Base-by-base conservation (phyloP, 2,329 filamentous ascomycete genomes). In the Trichoderma sp. region DNA sequence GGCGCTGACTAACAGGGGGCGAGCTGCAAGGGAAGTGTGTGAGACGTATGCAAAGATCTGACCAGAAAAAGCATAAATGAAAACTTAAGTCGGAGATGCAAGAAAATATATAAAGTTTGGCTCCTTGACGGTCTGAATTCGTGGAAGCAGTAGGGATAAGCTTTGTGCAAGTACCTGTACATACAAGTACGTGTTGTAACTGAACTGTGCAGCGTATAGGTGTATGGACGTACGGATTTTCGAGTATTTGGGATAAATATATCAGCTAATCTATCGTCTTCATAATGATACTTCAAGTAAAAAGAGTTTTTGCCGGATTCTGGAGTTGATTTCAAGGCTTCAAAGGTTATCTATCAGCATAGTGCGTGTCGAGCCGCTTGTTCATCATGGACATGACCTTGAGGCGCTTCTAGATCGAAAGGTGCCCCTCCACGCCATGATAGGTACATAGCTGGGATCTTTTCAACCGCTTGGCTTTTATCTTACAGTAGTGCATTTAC, bases 281-380 rank as follows among this genome's bases (percentile, higher is more conserved):
- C 5, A 40, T 2, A 6, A 7, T 5, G 6, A 40, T 8, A 43
- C 19, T 7, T 19, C 1, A 6, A 4, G 5, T 0, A n/a, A n/a
- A 10, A n/a, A n/a, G 19, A 4, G 3, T n/a, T 6, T 8, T 40
- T 43, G 40, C 40, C 8, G 2, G 1, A 7, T 7, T 4, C 3
- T 19, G 14, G 13, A 40, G 16, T 19, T 43, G 5, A 43, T 7
- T 43, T n/a, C 3, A n/a, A 10, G 40, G 19, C 27, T 43, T 43
- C 37, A 1, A 40, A 10, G n/a, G 16, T 8, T 8, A 16, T 7
- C 5, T 4, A 7, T 10, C 6, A 43, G 19, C 40, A n/a, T 1
- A 43, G 19, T 6, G 40, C 40, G 19, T 13, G 40, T 43, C 40
- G 6, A 19, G 8, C 40, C 40, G 19, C 19, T n/a, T 43, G 5